A percentile compares a stretch with the other conserved stretches of the same genome.
phyloP scores from a whole-genome alignment of 768 basidiomycete genomes.

The Mycena epipterygia region DNA sequence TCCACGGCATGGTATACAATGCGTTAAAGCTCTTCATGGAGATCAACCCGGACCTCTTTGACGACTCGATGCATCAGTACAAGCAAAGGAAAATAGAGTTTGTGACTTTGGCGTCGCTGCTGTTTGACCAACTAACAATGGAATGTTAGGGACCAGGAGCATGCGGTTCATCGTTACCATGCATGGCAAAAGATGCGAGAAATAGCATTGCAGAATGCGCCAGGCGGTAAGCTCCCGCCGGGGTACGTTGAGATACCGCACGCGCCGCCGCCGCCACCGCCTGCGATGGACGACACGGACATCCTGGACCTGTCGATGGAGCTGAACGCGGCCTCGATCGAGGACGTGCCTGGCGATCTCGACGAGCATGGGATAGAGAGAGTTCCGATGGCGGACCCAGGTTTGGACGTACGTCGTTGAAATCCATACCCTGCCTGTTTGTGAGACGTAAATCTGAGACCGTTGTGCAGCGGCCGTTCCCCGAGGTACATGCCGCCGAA shows the following conservation, averaged over 20 bases:
- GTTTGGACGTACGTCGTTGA: conserved; percentile 76
- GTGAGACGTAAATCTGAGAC: conserved; percentile 27
- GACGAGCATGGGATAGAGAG: conserved; percentile 89
- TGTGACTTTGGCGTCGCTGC: conserved; percentile 46
- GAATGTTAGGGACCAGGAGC: conserved; percentile 88
- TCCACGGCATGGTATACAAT: conserved; percentile 99
- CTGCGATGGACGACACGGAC: conserved; percentile 85
- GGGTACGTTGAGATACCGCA: conserved; percentile 79
- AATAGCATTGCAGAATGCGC: conserved; percentile 78
- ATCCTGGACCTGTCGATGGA: conserved; percentile 93
- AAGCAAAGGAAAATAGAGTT: conserved; percentile 90
- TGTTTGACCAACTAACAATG: neutral
- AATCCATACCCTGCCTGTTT: conserved; percentile 8
- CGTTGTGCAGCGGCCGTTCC: conserved; percentile 69
- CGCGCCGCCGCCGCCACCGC: conserved; percentile 82
- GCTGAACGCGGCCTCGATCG: conserved; percentile 86
- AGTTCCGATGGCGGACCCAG: conserved; percentile 94
- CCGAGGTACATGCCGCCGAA: conserved; percentile 71
- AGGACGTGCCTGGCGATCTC: conserved; percentile 76
- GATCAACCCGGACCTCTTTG: conserved; percentile 96
- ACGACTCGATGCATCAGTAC: conserved; percentile 93
- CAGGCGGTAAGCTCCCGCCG: conserved; percentile 76
- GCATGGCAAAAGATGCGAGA: conserved; percentile 91
- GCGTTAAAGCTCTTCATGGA: conserved; percentile 99
- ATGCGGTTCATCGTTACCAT: conserved; percentile 86